Percentiles rank a stretch among this genome's conserved stretches.
Conservation (phyloP, 345 rosid species). For the Sonneratia alba region DNA sequence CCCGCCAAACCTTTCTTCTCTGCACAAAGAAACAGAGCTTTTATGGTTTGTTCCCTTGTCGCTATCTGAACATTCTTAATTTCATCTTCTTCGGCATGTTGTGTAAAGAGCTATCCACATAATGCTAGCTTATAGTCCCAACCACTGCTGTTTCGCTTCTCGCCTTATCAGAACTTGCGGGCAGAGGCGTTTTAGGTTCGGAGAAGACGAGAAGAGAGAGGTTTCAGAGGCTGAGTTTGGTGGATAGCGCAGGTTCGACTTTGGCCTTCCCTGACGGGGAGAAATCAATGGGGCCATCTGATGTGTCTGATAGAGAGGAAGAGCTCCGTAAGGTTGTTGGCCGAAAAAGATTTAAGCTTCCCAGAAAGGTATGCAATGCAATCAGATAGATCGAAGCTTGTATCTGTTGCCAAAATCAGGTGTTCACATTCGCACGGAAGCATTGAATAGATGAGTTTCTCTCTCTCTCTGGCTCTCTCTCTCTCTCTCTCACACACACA, state of each 20-base stretch:
- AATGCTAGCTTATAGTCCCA: conserved; percentile 4
- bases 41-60: conserved; percentile 19
- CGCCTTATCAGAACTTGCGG: conserved; percentile 15
- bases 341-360: conserved; percentile 40
- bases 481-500: too few species aligned
- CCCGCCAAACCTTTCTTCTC: conserved; percentile 3
- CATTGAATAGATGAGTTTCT: not conserved
- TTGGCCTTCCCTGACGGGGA: conserved; percentile 22
- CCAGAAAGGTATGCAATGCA: conserved; percentile 24
- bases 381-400: not conserved
- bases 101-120: not conserved
- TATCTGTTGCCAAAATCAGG: not conserved
- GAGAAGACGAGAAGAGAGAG: conserved; percentile 54
- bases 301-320: conserved; percentile 22
- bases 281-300: conserved; percentile 36
- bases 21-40: conserved; percentile 17
- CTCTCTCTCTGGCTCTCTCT: not conserved
- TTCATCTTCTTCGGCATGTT: not conserved
- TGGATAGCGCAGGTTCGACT: conserved; percentile 23
- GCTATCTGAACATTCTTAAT: conserved; percentile 13
- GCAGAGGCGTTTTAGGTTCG: conserved; percentile 24
- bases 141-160: not conserved
- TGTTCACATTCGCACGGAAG: not conserved
- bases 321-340: conserved; percentile 16
- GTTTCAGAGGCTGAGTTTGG: conserved; percentile 40